Evolutionary conservation across 2,329 filamentous ascomycete species (phyloP).

Genomic region (Sclerotinia subarctica): DNA sequence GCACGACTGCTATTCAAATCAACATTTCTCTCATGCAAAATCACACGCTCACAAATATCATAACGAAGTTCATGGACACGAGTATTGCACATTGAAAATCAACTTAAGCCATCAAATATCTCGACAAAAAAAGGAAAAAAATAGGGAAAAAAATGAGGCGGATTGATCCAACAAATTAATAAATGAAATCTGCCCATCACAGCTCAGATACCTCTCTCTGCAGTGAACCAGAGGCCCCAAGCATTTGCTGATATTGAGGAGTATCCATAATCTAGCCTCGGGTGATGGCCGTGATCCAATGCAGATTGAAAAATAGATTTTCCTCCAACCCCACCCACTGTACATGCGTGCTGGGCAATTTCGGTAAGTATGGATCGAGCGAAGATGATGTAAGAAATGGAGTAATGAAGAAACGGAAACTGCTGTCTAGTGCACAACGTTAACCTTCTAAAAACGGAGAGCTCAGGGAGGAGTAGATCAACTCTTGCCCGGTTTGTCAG

Average conservation of each 20-base stretch:
- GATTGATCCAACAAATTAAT: neutral
- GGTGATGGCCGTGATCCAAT: neutral
- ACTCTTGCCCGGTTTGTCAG: no score
- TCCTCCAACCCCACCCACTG: neutral
- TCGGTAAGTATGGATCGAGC: neutral
- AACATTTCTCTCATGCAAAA: neutral
- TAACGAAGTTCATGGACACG: neutral
- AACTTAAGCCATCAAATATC: neutral
- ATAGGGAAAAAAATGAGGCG: neutral
- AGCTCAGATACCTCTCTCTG: neutral
- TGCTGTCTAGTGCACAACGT: neutral
- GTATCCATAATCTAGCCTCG: constrained; percentile 1
- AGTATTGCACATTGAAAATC: neutral
- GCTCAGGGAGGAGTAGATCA: no score
- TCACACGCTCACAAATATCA: neutral
- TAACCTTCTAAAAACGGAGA: neutral
- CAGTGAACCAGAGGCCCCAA: constrained; percentile 11
- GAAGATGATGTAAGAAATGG: neutral
- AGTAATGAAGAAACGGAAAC: neutral
- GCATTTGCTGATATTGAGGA: neutral
- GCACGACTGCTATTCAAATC: neutral
- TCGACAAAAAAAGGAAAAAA: neutral
- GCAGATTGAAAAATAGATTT: constrained; percentile 1
- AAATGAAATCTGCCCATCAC: neutral
- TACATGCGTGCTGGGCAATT: neutral